Evolutionary conservation across 441 rosid species (phyloP).

Genomic region (California macrophylla): DNA sequence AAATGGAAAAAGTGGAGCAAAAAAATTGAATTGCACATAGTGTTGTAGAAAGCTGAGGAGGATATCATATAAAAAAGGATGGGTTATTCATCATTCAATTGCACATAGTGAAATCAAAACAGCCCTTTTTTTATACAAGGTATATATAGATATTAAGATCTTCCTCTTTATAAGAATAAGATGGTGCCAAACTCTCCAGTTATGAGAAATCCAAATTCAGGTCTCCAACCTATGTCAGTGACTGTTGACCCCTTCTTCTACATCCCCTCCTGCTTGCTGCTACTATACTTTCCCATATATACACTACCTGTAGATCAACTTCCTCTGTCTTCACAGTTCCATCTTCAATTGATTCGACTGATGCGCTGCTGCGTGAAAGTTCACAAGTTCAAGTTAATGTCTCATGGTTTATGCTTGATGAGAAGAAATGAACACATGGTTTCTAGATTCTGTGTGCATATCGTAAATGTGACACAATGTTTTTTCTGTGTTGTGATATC

Average conservation of each 20-base stretch:
- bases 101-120: not conserved
- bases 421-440: not conserved
- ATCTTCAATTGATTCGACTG: constrained; percentile 52
- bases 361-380: constrained; percentile 36
- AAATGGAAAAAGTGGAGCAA: no score
- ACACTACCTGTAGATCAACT: constrained; percentile 25
- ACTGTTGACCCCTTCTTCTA: constrained; percentile 27
- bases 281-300: constrained; percentile 29
- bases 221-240: constrained; percentile 27
- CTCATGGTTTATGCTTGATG: not conserved
- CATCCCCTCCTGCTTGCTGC: constrained; percentile 23
- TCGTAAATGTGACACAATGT: no score
- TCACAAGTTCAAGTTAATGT: constrained; percentile 11
- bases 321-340: constrained; percentile 51
- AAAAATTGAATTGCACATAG: no score
- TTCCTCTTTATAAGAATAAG: no score
- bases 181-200: constrained; percentile 13
- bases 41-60: no score
- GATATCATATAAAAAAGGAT: no score
- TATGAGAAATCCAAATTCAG: constrained; percentile 19
- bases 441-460: no score
- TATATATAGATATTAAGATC: no score
- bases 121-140: not conserved
- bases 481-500: no score
- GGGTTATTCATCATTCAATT: no score